These are phyloP conservation scores for Zygotorulaspora danielsina DNA, from an alignment of 805 yeast genomes.

Conservation along the genomic window DNA sequence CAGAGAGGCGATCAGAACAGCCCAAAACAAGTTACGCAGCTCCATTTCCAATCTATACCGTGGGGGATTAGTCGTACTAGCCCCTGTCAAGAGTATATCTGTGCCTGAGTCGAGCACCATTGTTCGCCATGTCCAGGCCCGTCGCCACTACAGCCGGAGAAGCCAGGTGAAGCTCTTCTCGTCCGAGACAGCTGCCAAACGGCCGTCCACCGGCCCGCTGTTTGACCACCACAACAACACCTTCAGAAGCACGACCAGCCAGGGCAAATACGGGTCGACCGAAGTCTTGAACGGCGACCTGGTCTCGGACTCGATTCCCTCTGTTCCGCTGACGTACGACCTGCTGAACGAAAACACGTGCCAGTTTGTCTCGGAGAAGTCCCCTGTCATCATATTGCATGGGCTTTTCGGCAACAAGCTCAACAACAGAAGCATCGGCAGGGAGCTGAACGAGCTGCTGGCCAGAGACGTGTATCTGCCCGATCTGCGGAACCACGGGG, in stretches of 20 bases:
- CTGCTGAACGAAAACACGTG: constrained; percentile 36
- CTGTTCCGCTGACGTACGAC: constrained; percentile 56
- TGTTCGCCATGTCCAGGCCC: constrained; percentile 2
- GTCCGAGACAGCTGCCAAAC: constrained; percentile 10
- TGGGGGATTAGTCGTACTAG: no score
- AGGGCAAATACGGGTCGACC: constrained; percentile 28
- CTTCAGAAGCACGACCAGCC: constrained; percentile 21
- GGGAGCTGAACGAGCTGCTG: constrained; percentile 45
- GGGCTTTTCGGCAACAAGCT: constrained; percentile 82
- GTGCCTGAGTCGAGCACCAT: no score
- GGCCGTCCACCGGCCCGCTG: constrained; percentile 20
- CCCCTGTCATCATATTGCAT: constrained; percentile 77
- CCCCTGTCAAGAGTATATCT: no score
- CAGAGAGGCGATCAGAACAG: constrained; percentile 4
- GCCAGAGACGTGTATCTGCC: constrained; percentile 59
- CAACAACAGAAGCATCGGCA: constrained; percentile 80
- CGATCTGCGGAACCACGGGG: constrained; percentile 89
- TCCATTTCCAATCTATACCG: neutral
- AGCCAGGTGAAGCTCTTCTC: constrained; percentile 15
- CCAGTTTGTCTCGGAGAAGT: constrained; percentile 27
- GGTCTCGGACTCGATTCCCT: constrained; percentile 39
- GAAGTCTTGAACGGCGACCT: constrained; percentile 28
- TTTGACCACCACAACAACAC: constrained; percentile 29
- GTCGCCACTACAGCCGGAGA: constrained; percentile 11
- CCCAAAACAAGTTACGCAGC: neutral